Conservation (phyloP, 805 yeast species). For the Teunomyces gatunensis region DNA sequence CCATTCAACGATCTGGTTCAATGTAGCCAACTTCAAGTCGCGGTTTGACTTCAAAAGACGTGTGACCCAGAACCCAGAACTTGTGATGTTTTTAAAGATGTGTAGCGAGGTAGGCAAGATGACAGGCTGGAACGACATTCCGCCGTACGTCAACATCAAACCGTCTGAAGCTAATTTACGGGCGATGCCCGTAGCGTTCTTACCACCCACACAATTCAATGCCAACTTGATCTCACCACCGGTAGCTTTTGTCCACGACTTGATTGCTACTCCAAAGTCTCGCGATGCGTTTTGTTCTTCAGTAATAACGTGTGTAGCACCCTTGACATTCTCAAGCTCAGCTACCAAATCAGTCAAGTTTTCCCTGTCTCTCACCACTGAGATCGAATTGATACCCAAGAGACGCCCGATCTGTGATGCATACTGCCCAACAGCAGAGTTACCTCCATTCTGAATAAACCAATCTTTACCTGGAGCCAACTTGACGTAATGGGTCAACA, state of each 20-base stretch:
- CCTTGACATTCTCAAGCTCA: slow-evolving; percentile 54
- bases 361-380: slow-evolving; percentile 84
- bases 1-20: slow-evolving; percentile 39
- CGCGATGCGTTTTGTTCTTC: slow-evolving; percentile 78
- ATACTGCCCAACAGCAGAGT: slow-evolving; percentile 89
- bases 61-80: slow-evolving; percentile 93
- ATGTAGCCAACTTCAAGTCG: slow-evolving; percentile 35
- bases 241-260: slow-evolving; percentile 49
- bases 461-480: slow-evolving; percentile 69
- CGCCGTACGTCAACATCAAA: slow-evolving; percentile 88
- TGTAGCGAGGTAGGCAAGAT: slow-evolving; percentile 84
- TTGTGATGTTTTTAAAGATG: slow-evolving; percentile 83
- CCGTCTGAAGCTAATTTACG: slow-evolving; percentile 77
- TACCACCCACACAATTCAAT: slow-evolving; percentile 92
- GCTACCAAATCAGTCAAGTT: slow-evolving; percentile 58
- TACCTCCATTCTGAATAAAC: slow-evolving; percentile 96
- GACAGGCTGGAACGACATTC: slow-evolving; percentile 96
- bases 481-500: slow-evolving; percentile 69
- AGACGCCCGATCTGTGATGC: slow-evolving; percentile 84
- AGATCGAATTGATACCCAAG: slow-evolving; percentile 77
- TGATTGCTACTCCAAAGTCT: slow-evolving; percentile 60
- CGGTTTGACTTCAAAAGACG: slow-evolving; percentile 37
- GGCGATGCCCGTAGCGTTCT: slow-evolving; percentile 75
- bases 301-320: slow-evolving; percentile 88
- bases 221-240: slow-evolving; percentile 67